Evolutionary conservation across 345 rosid genomes (phyloP).

Genomic region (Eucalyptus curtisii): DNA sequence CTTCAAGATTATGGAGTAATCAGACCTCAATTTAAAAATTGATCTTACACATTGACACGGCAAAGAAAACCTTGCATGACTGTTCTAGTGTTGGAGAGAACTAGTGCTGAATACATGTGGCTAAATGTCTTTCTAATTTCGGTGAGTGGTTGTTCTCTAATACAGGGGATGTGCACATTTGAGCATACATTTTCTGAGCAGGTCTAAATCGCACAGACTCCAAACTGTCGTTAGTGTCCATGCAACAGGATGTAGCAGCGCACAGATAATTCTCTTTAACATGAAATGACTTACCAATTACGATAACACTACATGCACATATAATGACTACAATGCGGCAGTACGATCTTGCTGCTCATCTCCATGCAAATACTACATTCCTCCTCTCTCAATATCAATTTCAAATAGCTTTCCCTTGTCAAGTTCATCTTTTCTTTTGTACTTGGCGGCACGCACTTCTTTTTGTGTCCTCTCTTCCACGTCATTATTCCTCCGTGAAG

Average conservation of each 20-base stretch:
- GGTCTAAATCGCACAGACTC: not conserved
- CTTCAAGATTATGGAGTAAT: not conserved
- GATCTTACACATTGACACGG: not conserved
- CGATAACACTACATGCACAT: slow-evolving; percentile 73
- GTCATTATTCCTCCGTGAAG: slow-evolving; percentile 68
- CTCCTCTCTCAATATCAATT: slow-evolving; percentile 70
- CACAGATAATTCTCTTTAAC: not conserved
- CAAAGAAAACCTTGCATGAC: not conserved
- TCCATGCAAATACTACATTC: slow-evolving; percentile 92
- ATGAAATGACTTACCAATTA: slow-evolving; percentile 33
- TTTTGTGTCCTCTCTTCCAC: slow-evolving; percentile 69
- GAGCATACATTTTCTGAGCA: not conserved
- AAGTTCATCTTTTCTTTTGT: slow-evolving; percentile 25
- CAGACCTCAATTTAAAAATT: not conserved
- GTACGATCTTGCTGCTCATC: slow-evolving; percentile 48
- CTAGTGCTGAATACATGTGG: not conserved
- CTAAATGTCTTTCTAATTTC: not conserved
- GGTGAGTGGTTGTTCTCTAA: not conserved
- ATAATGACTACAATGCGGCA: slow-evolving; percentile 72
- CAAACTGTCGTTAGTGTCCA: not conserved
- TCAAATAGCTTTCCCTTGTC: slow-evolving; percentile 65
- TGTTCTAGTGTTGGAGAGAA: not conserved
- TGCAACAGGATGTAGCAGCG: not conserved
- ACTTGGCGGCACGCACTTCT: slow-evolving; percentile 47
- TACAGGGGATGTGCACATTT: not conserved